phyloP scores from a whole-genome alignment of 805 yeast genomes.

The Brettanomyces sp. region DNA sequence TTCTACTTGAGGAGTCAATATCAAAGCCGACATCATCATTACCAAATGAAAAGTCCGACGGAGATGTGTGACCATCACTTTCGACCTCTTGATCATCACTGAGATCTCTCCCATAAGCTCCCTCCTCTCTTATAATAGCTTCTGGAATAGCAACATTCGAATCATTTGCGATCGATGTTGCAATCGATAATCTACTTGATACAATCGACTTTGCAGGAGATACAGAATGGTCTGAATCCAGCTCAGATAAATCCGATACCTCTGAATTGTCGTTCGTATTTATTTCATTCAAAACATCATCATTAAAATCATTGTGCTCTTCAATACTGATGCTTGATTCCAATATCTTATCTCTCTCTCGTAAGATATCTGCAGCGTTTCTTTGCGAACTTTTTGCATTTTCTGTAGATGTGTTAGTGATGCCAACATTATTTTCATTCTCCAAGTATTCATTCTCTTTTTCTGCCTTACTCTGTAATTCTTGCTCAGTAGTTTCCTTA shows the following conservation, averaged over 20 bases:
- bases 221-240: slow-evolving; percentile 7
- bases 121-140: slow-evolving; percentile 23
- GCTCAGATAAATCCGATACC: slow-evolving; percentile 2
- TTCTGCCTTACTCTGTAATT: slow-evolving; percentile 1
- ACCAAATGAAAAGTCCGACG: slow-evolving; percentile 1
- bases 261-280: not conserved
- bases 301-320: slow-evolving; percentile 4
- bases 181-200: slow-evolving; percentile 19
- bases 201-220: slow-evolving; percentile 13
- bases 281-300: not conserved
- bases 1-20: not conserved
- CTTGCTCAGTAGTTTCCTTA: not conserved
- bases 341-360: not conserved
- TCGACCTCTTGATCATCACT: slow-evolving; percentile 8
- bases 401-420: no score
- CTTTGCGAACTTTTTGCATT: no score
- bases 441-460: slow-evolving; percentile 1
- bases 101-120: slow-evolving; percentile 16
- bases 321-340: slow-evolving; percentile 2
- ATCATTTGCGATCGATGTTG: slow-evolving; percentile 16
- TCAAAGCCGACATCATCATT: not conserved
- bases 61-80: not conserved
- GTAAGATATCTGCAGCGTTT: not conserved
- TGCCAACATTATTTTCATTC: not conserved
- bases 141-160: slow-evolving; percentile 26